Base-by-base conservation (phyloP, 2,329 filamentous ascomycete species). In the Xylaria sp. region DNA sequence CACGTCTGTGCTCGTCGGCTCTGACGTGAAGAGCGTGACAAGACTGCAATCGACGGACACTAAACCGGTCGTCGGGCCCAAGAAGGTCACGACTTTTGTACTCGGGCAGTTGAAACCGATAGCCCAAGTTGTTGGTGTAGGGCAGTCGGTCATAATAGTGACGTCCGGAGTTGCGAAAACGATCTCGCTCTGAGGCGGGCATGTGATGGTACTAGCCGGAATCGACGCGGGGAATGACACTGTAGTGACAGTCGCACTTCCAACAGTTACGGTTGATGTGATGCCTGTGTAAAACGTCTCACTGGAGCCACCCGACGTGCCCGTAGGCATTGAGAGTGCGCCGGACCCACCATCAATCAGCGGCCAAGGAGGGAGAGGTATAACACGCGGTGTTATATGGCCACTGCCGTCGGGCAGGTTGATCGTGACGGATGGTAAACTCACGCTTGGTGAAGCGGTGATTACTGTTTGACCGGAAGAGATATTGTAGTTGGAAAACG, bases 281-380 rank as follows among this genome's bases (percentile, higher is more conserved):
- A 62, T 9, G 5, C 37, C 48, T 2, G 63, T 61, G 31, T 61
- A 66, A 23, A 37, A 66, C 4, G 65, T 66, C 9, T 20, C 51
- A 15, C 25, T 66, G 12, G 39, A 18, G n/a, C 44, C 46, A 5
- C 41, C 52, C 5, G 56, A 6, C 10, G 23, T 39, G 3, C 50
- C 44, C 1, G 15, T 39, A 39, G 63, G 51, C 1, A 18, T 50
- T 5, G 46, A 23, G 8, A 50, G 5, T 20, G 12, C 18, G 20
- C 20, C 20, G 4, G 46, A 6, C 3, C 67, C 63, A 37, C 28
- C 15, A 15, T 60, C n/a, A 25, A 64, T 31, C 34, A 52, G 15
- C 13, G 65, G 68, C 68, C 68, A 70, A 1, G 65, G 68, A 1
- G 68, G 68, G n/a, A 70, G 60, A n/a, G 39, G 28, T 1, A 70